phyloP scores from a whole-genome alignment of 768 basidiomycete genomes.

The Wakefieldia striispora region DNA sequence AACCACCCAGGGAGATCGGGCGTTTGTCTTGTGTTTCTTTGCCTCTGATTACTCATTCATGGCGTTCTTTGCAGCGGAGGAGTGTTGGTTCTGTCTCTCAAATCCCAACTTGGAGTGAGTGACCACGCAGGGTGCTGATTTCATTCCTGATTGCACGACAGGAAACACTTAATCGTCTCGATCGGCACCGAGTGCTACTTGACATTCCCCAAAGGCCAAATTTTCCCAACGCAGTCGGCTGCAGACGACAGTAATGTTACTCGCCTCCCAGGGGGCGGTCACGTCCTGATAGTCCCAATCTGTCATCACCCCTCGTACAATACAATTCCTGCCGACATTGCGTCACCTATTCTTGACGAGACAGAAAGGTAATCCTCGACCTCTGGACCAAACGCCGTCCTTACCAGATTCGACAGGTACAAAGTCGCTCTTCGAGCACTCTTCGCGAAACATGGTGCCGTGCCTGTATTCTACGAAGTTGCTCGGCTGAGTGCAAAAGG shows the following conservation, averaged over 20 bases:
- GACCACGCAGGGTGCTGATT: background rate
- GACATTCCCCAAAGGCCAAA: constrained; percentile 94
- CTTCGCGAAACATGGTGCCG: constrained; percentile 67
- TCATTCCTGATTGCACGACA: constrained; percentile 29
- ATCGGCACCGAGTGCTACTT: constrained; percentile 94
- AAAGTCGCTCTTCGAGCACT: constrained; percentile 71
- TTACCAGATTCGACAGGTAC: constrained; percentile 47
- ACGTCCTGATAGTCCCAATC: constrained; percentile 91
- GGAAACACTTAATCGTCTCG: constrained; percentile 93
- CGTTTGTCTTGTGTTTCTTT: constrained; percentile 52
- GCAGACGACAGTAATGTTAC: constrained; percentile 37
- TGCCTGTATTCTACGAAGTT: constrained; percentile 83
- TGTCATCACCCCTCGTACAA: constrained; percentile 88
- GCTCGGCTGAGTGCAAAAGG: constrained; percentile 80
- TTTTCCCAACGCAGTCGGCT: constrained; percentile 73
- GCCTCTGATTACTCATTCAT: background rate
- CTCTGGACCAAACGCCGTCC: background rate
- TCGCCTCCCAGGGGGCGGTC: constrained; percentile 89
- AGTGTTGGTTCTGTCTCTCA: constrained; percentile 98
- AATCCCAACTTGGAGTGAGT: constrained; percentile 87
- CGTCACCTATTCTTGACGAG: constrained; percentile 74
- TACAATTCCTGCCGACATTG: constrained; percentile 77
- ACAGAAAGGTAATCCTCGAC: constrained; percentile 58
- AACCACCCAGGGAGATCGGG: constrained; percentile 73
- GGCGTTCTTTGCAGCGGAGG: constrained; percentile 55